Percentiles rank a stretch among this genome's conserved stretches.
These are phyloP conservation scores for Calonectria montana DNA, from an alignment of 2,329 filamentous ascomycete species.

Conservation along the genomic window DNA sequence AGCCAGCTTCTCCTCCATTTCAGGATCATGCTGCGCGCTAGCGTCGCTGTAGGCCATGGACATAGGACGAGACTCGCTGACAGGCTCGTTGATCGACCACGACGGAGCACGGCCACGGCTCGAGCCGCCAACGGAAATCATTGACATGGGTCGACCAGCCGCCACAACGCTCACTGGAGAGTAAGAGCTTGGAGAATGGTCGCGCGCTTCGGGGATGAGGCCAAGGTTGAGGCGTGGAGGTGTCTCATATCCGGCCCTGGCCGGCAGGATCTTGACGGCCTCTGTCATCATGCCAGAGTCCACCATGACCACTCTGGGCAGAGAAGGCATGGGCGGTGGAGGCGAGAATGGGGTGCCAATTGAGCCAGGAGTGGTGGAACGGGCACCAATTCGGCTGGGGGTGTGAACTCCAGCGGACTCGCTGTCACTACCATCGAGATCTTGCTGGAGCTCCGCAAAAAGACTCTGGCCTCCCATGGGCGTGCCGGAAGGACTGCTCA, in stretches of 20 bases:
- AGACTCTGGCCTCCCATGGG: slow-evolving; percentile 77
- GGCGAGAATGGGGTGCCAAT: slow-evolving; percentile 57
- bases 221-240: slow-evolving; percentile 20
- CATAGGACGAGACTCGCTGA: slow-evolving; percentile 52
- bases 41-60: slow-evolving; percentile 66
- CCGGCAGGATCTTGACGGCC: slow-evolving; percentile 55
- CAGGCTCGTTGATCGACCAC: slow-evolving; percentile 43
- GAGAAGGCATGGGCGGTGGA: slow-evolving; percentile 59
- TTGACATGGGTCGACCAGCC: slow-evolving; percentile 52
- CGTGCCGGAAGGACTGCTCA: slow-evolving; percentile 61
- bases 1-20: slow-evolving; percentile 63
- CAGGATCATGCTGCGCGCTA: slow-evolving; percentile 61
- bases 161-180: slow-evolving; percentile 44
- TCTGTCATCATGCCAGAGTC: slow-evolving; percentile 73
- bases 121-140: slow-evolving; percentile 54
- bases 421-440: slow-evolving; percentile 80
- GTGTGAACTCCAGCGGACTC: slow-evolving; percentile 70
- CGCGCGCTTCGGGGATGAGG: slow-evolving; percentile 24
- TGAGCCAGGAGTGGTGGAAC: slow-evolving; percentile 62
- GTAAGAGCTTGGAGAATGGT: slow-evolving; percentile 36
- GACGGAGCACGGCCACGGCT: slow-evolving; percentile 35
- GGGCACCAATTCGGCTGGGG: slow-evolving; percentile 62
- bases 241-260: slow-evolving; percentile 22
- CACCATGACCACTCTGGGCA: slow-evolving; percentile 67
- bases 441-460: slow-evolving; percentile 85